Evolutionary conservation across 768 basidiomycete genomes (phyloP).

Genomic region (Suillus plorans): DNA sequence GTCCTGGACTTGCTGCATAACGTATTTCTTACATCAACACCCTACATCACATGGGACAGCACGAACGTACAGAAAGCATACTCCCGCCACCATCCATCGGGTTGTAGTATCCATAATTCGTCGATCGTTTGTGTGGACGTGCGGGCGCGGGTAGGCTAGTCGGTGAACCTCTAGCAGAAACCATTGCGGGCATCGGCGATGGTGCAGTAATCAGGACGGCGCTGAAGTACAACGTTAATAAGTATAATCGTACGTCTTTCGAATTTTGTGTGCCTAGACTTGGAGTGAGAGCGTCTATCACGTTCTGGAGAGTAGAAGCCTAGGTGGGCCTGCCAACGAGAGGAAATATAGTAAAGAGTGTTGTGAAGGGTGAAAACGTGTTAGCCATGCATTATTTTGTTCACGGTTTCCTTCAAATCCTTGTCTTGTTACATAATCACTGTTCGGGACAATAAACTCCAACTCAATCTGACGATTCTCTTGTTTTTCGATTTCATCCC

Average conservation of each 20-base stretch:
- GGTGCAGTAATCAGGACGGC: constrained; percentile 10
- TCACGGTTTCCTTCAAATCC: not conserved
- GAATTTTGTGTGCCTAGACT: not conserved
- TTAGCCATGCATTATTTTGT: not conserved
- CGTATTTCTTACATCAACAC: constrained; percentile 4
- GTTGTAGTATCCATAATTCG: constrained; percentile 54
- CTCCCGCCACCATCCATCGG: constrained; percentile 59
- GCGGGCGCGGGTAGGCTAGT: constrained; percentile 1
- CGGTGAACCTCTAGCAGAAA: constrained; percentile 8
- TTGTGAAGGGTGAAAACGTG: not conserved
- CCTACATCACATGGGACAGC: not conserved
- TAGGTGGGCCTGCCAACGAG: constrained; percentile 3
- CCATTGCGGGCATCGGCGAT: constrained; percentile 14
- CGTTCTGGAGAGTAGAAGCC: not conserved
- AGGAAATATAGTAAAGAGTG: not conserved
- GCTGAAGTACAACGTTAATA: not conserved
- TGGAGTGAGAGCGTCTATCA: not conserved
- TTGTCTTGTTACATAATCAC: not conserved
- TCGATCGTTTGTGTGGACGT: constrained; percentile 18
- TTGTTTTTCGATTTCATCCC: not conserved
- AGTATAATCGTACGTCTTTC: not conserved
- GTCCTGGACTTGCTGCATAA: constrained; percentile 44
- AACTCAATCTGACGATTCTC: not conserved
- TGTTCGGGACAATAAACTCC: not conserved
- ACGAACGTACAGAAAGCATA: constrained; percentile 65